Evolutionary conservation across 352 stramenopile genomes (phyloP).

Genomic region (Phytopythium boreale): DNA sequence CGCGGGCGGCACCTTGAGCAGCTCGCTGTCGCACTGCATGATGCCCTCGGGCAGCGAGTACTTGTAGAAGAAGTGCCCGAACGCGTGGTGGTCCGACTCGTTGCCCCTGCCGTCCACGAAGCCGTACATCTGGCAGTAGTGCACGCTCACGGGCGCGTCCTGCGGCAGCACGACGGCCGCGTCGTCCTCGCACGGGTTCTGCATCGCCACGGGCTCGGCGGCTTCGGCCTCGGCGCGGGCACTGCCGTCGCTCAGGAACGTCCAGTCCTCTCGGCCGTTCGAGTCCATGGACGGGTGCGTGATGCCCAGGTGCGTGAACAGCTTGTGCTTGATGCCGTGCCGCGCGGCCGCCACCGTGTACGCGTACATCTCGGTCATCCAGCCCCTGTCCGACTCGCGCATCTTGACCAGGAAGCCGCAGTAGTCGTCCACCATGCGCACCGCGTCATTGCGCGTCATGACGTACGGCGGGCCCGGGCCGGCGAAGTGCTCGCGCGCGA

Average conservation of each 20-base stretch:
- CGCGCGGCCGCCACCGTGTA: constrained; percentile 47
- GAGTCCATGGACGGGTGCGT: constrained; percentile 37
- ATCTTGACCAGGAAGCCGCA: constrained; percentile 39
- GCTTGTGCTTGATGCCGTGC: constrained; percentile 52
- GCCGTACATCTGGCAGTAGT: constrained; percentile 58
- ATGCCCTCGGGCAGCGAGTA: constrained; percentile 48
- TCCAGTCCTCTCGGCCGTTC: constrained; percentile 35
- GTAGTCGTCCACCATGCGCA: constrained; percentile 50
- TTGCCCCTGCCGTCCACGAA: constrained; percentile 36
- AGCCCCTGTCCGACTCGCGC: constrained; percentile 30
- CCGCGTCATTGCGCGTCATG: constrained; percentile 44
- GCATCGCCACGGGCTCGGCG: constrained; percentile 11
- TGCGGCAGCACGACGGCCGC: constrained; percentile 32
- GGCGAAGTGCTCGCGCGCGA: constrained; percentile 39
- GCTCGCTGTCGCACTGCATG: constrained; percentile 34
- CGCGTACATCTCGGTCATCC: constrained; percentile 63
- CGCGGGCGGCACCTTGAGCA: constrained; percentile 37
- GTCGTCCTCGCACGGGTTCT: constrained; percentile 39
- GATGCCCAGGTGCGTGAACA: constrained; percentile 36
- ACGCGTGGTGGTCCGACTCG: neutral
- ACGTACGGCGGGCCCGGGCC: constrained; percentile 58
- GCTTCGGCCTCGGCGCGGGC: neutral
- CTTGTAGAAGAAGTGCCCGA: constrained; percentile 53
- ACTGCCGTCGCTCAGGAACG: constrained; percentile 19
- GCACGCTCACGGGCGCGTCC: constrained; percentile 37